These are phyloP conservation scores for Phytophthora ohioensis DNA, from an alignment of 352 stramenopile species.

Conservation along the genomic window DNA sequence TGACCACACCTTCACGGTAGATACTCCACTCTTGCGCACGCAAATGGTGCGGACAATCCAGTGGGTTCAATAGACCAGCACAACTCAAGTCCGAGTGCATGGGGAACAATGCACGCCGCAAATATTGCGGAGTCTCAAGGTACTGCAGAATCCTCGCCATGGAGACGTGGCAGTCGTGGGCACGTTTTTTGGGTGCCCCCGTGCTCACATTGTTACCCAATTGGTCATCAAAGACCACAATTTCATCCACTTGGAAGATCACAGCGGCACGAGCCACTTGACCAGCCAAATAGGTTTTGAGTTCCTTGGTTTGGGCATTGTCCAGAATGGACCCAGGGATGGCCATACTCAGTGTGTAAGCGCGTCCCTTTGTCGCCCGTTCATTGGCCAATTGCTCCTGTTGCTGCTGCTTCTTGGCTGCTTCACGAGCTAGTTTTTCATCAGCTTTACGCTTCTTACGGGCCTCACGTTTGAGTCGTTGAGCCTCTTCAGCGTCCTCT, in stretches of 20 bases:
- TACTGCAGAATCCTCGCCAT: constrained; percentile 96
- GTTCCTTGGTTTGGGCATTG: constrained; percentile 97
- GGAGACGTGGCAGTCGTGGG: constrained; percentile 86
- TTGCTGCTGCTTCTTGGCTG: constrained; percentile 48
- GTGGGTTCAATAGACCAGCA: constrained; percentile 95
- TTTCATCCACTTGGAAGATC: constrained; percentile 99
- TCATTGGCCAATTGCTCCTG: constrained; percentile 39
- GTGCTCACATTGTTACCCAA: constrained; percentile 67
- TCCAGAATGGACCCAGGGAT: constrained; percentile 96
- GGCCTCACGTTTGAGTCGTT: constrained; percentile 64
- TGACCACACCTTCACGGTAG: constrained; percentile 94
- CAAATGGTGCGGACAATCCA: constrained; percentile 98
- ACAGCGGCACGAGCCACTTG: constrained; percentile 96
- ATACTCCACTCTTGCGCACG: constrained; percentile 92
- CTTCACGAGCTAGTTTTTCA: constrained; percentile 52
- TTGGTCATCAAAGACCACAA: constrained; percentile 98
- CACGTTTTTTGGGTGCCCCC: constrained; percentile 59
- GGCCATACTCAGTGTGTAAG: constrained; percentile 96
- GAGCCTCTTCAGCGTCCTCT: constrained; percentile 32
- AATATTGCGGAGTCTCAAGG: constrained; percentile 98
- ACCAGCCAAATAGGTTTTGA: constrained; percentile 96
- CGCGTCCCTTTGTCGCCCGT: constrained; percentile 64
- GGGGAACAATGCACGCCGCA: constrained; percentile 96
- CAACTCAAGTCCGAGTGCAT: constrained; percentile 98
- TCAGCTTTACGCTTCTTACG: constrained; percentile 80